Conservation (phyloP, 108 stramenopile genomes). For the Cyclostephanos tholiformis region DNA sequence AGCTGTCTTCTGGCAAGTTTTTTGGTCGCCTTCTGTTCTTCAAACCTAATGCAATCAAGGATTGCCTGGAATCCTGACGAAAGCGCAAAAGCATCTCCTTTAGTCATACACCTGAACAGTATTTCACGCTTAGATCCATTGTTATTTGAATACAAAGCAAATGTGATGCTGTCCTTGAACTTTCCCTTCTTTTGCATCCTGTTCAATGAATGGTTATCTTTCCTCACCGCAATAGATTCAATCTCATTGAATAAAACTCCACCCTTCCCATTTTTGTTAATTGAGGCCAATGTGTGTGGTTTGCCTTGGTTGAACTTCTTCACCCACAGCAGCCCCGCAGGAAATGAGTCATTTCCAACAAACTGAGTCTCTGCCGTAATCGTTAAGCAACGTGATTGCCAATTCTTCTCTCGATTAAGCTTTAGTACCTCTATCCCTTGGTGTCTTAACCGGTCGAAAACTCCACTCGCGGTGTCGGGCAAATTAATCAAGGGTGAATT, state of each 20-base stretch:
- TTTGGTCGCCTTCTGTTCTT: conserved; percentile 24
- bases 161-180: conserved; percentile 53
- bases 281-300: conserved; percentile 26
- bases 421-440: conserved; percentile 78
- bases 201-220: conserved; percentile 40
- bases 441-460: conserved; percentile 52
- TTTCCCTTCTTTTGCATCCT: conserved; percentile 52
- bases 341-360: conserved; percentile 33
- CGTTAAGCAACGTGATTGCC: conserved; percentile 76
- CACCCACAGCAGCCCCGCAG: conserved; percentile 48
- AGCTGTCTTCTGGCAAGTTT: conserved; percentile 12
- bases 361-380: conserved; percentile 69
- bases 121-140: conserved; percentile 44
- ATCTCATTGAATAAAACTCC: conserved; percentile 41
- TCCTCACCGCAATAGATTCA: conserved; percentile 33
- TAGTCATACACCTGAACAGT: conserved; percentile 39
- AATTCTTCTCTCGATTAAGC: conserved; percentile 76
- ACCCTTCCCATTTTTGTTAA: conserved; percentile 51
- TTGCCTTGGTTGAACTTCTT: conserved; percentile 48
- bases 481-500: conserved; percentile 26
- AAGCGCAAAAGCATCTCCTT: conserved; percentile 38
- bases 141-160: conserved; percentile 30
- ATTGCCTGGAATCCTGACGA: conserved; percentile 51
- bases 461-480: conserved; percentile 43
- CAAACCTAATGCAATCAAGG: conserved; percentile 29